Evolutionary conservation across 805 yeast genomes (phyloP).

Genomic region (Saturnispora hagleri): DNA sequence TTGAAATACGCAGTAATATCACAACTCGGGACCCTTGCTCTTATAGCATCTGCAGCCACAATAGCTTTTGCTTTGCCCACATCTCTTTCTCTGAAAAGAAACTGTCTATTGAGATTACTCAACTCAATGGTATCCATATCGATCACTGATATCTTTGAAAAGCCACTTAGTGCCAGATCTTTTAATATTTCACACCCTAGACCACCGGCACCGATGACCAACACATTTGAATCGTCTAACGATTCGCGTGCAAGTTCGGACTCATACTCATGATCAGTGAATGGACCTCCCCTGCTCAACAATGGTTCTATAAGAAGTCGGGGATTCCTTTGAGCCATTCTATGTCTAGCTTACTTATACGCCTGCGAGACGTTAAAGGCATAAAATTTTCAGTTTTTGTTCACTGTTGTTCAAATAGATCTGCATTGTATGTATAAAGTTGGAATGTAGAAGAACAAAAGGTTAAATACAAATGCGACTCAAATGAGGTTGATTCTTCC

Average conservation of each 20-base stretch:
- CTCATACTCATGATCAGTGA: constrained; percentile 26
- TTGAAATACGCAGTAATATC: constrained; percentile 49
- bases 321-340: background rate
- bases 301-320: background rate
- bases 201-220: constrained; percentile 74
- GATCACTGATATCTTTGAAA: constrained; percentile 53
- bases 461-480: background rate
- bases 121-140: constrained; percentile 81
- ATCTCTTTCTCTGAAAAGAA: constrained; percentile 51
- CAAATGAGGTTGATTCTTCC: constrained; percentile 42
- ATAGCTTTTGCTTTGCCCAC: constrained; percentile 60
- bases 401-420: background rate
- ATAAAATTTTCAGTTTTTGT: background rate
- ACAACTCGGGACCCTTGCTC: constrained; percentile 28
- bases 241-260: constrained; percentile 15
- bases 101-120: constrained; percentile 70
- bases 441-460: background rate
- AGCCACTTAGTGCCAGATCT: constrained; percentile 62
- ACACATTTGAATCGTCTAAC: constrained; percentile 21
- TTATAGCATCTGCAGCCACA: constrained; percentile 53
- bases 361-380: background rate
- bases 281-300: constrained; percentile 21
- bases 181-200: constrained; percentile 75
- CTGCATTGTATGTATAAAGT: background rate
- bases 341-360: background rate